These are phyloP conservation scores for Parascedosporium putredinis DNA, from an alignment of 2,329 filamentous ascomycete genomes.

Conservation along the genomic window DNA sequence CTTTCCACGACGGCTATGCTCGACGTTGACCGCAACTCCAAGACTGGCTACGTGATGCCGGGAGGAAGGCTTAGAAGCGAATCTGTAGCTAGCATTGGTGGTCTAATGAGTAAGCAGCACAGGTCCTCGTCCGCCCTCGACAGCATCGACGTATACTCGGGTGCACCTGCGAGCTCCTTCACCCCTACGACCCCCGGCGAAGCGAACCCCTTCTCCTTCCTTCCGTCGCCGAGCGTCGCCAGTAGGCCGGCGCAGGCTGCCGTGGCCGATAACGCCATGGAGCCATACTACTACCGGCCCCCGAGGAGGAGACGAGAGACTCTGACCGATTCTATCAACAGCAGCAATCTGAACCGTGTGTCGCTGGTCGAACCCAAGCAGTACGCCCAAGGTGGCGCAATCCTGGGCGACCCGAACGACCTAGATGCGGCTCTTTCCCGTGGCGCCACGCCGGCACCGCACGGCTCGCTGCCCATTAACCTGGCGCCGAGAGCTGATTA, in stretches of 20 bases:
- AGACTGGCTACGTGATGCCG: constrained; percentile 45
- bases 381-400: constrained; percentile 23
- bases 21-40: constrained; percentile 53
- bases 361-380: constrained; percentile 25
- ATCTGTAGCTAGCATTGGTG: constrained; percentile 48
- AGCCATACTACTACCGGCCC: constrained; percentile 62
- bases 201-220: constrained; percentile 61
- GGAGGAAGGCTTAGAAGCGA: constrained; percentile 48
- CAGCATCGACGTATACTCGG: constrained; percentile 35
- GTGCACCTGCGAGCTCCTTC: constrained; percentile 46
- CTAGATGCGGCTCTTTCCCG: constrained; percentile 30
- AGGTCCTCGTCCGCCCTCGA: constrained; percentile 47
- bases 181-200: constrained; percentile 66
- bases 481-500: constrained; percentile 66
- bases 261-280: constrained; percentile 51
- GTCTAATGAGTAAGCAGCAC: constrained; percentile 29
- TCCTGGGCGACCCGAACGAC: constrained; percentile 27
- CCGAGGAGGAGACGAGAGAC: constrained; percentile 62
- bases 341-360: constrained; percentile 20
- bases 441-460: constrained; percentile 33
- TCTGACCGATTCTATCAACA: constrained; percentile 27
- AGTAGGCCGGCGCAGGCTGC: constrained; percentile 34
- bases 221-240: constrained; percentile 44
- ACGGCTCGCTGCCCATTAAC: constrained; percentile 23
- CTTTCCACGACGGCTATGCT: constrained; percentile 77